phyloP scores from a whole-genome alignment of 2,329 filamentous ascomycete species.

The Neophaeococcomyces mojaviensis region DNA sequence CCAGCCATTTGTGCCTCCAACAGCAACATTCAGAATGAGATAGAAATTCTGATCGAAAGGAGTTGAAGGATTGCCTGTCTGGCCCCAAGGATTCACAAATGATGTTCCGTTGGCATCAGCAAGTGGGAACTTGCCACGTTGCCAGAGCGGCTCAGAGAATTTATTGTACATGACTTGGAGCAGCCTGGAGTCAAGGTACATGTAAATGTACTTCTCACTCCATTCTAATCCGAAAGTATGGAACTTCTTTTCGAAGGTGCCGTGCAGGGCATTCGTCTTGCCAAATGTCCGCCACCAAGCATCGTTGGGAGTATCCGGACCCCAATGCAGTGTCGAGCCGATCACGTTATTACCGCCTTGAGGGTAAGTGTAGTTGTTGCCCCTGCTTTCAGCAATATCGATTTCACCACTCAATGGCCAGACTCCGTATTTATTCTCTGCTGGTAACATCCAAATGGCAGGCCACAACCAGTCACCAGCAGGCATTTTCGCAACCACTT shows the following conservation, averaged over 20 bases:
- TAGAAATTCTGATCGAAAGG: slow-evolving; percentile 73
- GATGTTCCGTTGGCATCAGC: slow-evolving; percentile 59
- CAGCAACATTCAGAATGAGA: slow-evolving; percentile 66
- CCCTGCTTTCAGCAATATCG: slow-evolving; percentile 71
- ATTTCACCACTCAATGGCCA: slow-evolving; percentile 81
- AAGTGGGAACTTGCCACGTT: slow-evolving; percentile 60
- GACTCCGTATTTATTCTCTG: slow-evolving; percentile 60
- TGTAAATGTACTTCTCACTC: slow-evolving; percentile 83
- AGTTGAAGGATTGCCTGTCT: slow-evolving; percentile 53
- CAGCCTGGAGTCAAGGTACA: slow-evolving; percentile 72
- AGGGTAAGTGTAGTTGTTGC: slow-evolving; percentile 69
- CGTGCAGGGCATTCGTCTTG: slow-evolving; percentile 67
- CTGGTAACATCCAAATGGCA: slow-evolving; percentile 84
- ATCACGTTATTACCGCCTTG: slow-evolving; percentile 76
- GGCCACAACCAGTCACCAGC: slow-evolving; percentile 83
- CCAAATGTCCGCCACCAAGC: slow-evolving; percentile 78
- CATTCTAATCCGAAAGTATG: slow-evolving; percentile 79
- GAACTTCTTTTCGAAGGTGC: slow-evolving; percentile 60
- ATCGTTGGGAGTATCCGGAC: slow-evolving; percentile 63
- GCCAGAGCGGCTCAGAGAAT: slow-evolving; percentile 61
- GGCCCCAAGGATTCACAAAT: slow-evolving; percentile 56
- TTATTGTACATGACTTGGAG: slow-evolving; percentile 74
- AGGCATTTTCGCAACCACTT: slow-evolving; percentile 70
- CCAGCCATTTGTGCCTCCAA: slow-evolving; percentile 76
- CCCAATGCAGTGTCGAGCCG: slow-evolving; percentile 75